Conservation (phyloP, 176 grass and related monocot species). For the Cymbopogon citratus region DNA sequence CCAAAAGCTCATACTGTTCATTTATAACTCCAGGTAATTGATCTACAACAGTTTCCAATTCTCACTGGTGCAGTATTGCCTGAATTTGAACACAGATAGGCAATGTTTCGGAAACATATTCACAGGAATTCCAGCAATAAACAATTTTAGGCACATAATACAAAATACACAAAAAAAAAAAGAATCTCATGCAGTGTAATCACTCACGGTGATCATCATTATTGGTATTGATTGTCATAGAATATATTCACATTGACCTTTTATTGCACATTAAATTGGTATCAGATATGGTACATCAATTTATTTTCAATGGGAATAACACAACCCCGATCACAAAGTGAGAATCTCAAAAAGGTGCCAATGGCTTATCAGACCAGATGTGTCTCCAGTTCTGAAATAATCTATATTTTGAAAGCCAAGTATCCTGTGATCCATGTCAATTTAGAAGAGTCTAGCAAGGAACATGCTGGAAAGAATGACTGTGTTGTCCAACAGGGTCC, state of each 20-base stretch:
- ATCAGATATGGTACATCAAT: background rate
- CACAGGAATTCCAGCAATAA: background rate
- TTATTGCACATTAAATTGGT: background rate
- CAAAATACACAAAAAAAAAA: background rate
- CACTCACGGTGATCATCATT: background rate
- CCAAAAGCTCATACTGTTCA: background rate
- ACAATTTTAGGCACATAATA: background rate
- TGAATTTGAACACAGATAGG: background rate
- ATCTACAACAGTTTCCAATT: background rate
- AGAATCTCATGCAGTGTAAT: background rate
- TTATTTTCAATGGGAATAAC: background rate
- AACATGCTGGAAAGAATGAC: background rate
- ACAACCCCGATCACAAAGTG: background rate
- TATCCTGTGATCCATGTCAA: background rate
- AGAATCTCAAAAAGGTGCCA: slow-evolving; percentile 6
- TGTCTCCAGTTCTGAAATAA: slow-evolving; percentile 1
- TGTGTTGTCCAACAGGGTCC: background rate
- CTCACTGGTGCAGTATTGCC: background rate
- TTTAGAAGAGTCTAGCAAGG: background rate
- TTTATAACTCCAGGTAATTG: background rate
- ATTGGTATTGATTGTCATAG: background rate
- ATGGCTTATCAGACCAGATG: background rate
- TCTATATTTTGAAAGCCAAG: background rate
- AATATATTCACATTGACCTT: slow-evolving; percentile 23
- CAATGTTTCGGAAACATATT: background rate